A percentile compares a stretch with the other conserved stretches of the same genome.
These are phyloP conservation scores for Hordeum marinum DNA, from an alignment of 176 grass and related monocot genomes.

Conservation along the genomic window DNA sequence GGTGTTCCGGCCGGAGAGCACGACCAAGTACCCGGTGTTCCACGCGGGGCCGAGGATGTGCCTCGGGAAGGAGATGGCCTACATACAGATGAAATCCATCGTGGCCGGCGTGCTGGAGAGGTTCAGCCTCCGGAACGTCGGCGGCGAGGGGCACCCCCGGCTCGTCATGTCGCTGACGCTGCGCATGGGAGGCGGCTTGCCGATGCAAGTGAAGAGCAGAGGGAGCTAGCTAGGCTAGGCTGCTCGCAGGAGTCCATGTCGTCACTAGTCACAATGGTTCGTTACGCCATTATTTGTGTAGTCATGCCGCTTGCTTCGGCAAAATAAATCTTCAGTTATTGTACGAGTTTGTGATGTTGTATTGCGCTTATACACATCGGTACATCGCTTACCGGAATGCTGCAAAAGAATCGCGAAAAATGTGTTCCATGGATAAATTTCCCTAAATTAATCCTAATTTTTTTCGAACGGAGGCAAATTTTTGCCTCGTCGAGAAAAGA, in stretches of 20 bases:
- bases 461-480: too few relatives aligned
- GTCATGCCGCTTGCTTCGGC: background rate
- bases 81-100: constrained; percentile 75
- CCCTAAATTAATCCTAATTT: too few relatives aligned
- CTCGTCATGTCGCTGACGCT: constrained; percentile 49
- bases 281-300: background rate
- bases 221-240: background rate
- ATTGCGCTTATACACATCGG: background rate
- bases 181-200: constrained; percentile 48
- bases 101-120: constrained; percentile 43
- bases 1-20: constrained; percentile 49
- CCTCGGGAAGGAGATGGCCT: constrained; percentile 75
- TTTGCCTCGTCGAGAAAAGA: too few relatives aligned
- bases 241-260: background rate
- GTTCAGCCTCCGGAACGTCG: constrained; percentile 30
- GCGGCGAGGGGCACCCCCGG: constrained; percentile 18
- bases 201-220: constrained; percentile 17
- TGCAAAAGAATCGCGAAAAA: too few relatives aligned
- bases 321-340: background rate
- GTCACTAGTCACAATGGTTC: background rate
- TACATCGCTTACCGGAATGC: too few relatives aligned
- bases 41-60: constrained; percentile 61
- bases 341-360: background rate
- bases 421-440: too few relatives aligned
- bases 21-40: constrained; percentile 53